Conservation (phyloP, 352 stramenopile species). For the Blastocystis sp. region DNA sequence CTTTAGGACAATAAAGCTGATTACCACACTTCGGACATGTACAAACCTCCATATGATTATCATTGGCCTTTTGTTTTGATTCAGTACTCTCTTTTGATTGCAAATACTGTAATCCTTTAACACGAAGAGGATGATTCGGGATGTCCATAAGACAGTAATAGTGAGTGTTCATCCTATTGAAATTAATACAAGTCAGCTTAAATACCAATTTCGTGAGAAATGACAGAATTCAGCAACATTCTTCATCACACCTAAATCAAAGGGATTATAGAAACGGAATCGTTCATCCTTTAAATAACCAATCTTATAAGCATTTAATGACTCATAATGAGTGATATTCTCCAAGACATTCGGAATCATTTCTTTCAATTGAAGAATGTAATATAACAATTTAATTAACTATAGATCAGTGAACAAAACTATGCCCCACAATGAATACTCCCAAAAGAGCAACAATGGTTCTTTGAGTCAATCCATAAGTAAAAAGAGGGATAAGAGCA, state of each 20-base stretch:
- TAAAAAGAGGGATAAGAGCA: background rate
- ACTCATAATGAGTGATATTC: conserved; percentile 43
- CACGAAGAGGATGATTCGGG: conserved; percentile 47
- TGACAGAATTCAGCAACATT: conserved; percentile 39
- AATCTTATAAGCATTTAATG: conserved; percentile 30
- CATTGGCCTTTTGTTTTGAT: background rate
- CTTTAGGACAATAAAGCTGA: background rate
- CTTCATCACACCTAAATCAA: conserved; percentile 9
- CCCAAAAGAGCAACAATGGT: background rate
- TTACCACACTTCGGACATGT: conserved; percentile 48
- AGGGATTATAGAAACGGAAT: conserved; percentile 44
- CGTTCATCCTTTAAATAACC: conserved; percentile 45
- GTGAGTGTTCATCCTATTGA: conserved; percentile 28
- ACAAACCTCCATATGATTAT: conserved; percentile 18
- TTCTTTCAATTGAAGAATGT: background rate
- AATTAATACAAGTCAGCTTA: background rate
- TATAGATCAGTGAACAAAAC: background rate
- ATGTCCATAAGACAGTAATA: conserved; percentile 60
- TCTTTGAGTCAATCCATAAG: background rate
- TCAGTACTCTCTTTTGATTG: background rate
- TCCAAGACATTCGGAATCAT: conserved; percentile 29
- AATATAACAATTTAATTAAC: conserved; percentile 21
- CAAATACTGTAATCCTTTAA: conserved; percentile 1
- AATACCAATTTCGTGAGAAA: background rate
- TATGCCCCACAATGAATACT: background rate